phyloP scores from a whole-genome alignment of 2,329 filamentous ascomycete species.

The Hymenoscyphus linearis region DNA sequence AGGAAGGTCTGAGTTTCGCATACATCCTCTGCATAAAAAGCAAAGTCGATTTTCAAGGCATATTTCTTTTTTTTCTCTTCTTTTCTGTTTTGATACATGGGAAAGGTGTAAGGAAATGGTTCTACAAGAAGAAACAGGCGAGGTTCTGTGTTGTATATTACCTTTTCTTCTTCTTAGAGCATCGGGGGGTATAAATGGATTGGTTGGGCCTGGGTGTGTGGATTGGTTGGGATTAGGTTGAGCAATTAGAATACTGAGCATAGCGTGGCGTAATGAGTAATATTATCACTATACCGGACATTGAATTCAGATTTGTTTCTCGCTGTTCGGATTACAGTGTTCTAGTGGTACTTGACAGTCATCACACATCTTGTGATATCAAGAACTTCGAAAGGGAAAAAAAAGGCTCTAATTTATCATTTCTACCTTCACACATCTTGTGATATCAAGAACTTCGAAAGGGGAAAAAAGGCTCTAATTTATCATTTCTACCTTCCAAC shows the following conservation, averaged over 20 bases:
- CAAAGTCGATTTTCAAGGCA: neutral
- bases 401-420: too few species aligned
- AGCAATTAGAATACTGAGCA: too few species aligned
- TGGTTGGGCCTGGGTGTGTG: neutral
- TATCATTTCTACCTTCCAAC: too few species aligned
- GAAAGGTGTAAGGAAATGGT: neutral
- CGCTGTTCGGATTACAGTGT: too few species aligned
- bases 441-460: too few species aligned
- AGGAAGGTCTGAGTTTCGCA: conserved; percentile 15
- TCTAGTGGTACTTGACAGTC: too few species aligned
- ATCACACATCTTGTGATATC: too few species aligned
- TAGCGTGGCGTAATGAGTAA: neutral
- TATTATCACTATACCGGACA: neutral
- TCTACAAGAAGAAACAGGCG: neutral
- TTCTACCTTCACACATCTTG: too few species aligned
- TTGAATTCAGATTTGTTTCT: too few species aligned
- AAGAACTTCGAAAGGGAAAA: too few species aligned
- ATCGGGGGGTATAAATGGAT: neutral
- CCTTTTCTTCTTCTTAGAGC: neutral
- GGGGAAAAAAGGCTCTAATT: too few species aligned
- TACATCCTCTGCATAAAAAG: neutral
- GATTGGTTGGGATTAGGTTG: neutral
- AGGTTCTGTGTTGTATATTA: neutral
- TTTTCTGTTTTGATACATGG: neutral
- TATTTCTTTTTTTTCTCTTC: neutral